Percentiles rank a stretch among this genome's conserved stretches.
Conservation (phyloP, 805 yeast species). For the Alloascoidea africana region DNA sequence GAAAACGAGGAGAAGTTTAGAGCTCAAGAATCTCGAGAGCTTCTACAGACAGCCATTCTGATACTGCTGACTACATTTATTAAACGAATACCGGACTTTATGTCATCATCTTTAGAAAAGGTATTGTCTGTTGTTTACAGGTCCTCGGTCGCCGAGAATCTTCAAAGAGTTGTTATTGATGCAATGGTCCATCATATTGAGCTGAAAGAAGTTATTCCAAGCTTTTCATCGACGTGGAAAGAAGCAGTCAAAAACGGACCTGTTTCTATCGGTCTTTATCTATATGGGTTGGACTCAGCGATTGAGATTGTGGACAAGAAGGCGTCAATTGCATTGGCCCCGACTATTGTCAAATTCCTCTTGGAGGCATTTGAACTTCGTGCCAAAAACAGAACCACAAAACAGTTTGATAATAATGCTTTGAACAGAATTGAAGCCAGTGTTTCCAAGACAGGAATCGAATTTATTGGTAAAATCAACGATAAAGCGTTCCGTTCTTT, state of each 20-base stretch:
- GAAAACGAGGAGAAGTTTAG: slow-evolving; percentile 16
- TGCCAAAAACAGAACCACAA: slow-evolving; percentile 29
- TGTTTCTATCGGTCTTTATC: slow-evolving; percentile 48
- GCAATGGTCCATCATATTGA: slow-evolving; percentile 56
- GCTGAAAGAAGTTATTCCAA: slow-evolving; percentile 40
- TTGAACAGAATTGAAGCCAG: slow-evolving; percentile 69
- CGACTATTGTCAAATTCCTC: slow-evolving; percentile 52
- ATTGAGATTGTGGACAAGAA: slow-evolving; percentile 60
- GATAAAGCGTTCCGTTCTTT: slow-evolving; percentile 89
- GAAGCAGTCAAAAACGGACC: slow-evolving; percentile 15
- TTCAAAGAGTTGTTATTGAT: slow-evolving; percentile 42
- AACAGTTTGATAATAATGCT: slow-evolving; percentile 51
- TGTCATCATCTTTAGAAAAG: slow-evolving; percentile 51
- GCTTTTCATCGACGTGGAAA: slow-evolving; percentile 51
- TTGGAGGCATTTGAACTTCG: slow-evolving; percentile 54
- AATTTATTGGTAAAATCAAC: slow-evolving; percentile 76
- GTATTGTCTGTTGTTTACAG: slow-evolving; percentile 36
- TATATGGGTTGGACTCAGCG: slow-evolving; percentile 49
- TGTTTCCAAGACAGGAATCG: slow-evolving; percentile 57
- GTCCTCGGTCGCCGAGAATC: slow-evolving; percentile 29
- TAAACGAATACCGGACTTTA: slow-evolving; percentile 75
- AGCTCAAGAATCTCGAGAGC: slow-evolving; percentile 12
- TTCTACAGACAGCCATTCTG: slow-evolving; percentile 56
- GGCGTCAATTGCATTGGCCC: slow-evolving; percentile 55
- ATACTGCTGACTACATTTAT: slow-evolving; percentile 61